phyloP scores from a whole-genome alignment of 2,329 filamentous ascomycete genomes.

The Penicillium sp. region DNA sequence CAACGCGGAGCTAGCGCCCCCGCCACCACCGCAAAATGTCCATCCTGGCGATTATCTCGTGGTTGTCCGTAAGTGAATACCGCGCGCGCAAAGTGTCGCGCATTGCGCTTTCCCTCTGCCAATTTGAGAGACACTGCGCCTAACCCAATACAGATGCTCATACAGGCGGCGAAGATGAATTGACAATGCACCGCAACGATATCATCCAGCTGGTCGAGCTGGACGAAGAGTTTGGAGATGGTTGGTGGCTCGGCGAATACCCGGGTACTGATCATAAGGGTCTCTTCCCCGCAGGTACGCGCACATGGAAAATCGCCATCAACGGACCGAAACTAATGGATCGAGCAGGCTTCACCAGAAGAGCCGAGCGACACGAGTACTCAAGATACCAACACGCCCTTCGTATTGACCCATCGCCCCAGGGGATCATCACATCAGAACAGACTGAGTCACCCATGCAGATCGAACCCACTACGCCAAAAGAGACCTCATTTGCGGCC shows the following conservation, averaged over 20 bases:
- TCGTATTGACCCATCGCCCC: conserved; percentile 5
- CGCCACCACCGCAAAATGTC: conserved; percentile 36
- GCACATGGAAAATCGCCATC: background rate
- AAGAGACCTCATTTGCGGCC: conserved; percentile 24
- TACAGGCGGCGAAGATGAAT: conserved; percentile 85
- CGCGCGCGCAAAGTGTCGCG: conserved; percentile 10
- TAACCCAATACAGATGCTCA: conserved; percentile 73
- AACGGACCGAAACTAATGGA: background rate
- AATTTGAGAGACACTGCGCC: conserved; percentile 7
- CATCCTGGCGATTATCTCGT: conserved; percentile 45
- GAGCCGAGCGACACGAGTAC: conserved; percentile 13
- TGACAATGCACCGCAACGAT: conserved; percentile 77
- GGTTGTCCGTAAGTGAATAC: conserved; percentile 45
- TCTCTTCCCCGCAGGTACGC: conserved; percentile 50
- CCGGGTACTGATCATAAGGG: conserved; percentile 43
- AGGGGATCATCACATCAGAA: conserved; percentile 7
- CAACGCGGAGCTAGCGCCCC: conserved; percentile 10
- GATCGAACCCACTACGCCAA: conserved; percentile 15
- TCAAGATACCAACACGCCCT: conserved; percentile 9
- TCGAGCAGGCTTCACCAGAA: conserved; percentile 22
- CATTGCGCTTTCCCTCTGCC: conserved; percentile 6
- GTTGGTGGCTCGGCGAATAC: conserved; percentile 62
- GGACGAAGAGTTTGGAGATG: conserved; percentile 67
- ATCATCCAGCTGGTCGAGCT: conserved; percentile 63
- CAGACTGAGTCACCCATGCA: conserved; percentile 14